Conservation (phyloP, 306 rosid species). For the Oemleria cerasiformis region DNA sequence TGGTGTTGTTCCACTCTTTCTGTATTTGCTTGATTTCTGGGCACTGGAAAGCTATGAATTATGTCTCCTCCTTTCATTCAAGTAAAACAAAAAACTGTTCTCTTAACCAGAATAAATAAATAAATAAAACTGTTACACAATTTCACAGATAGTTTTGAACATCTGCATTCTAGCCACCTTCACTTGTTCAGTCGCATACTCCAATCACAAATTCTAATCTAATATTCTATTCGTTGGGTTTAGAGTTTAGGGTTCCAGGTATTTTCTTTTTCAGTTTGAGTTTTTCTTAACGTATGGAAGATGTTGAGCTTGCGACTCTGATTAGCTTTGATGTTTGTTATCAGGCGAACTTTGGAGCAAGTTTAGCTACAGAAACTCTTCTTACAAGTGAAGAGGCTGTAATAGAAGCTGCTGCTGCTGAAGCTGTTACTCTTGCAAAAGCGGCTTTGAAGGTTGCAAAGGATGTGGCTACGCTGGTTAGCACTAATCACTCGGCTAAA, state of each 20-base stretch:
- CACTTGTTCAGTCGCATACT: background rate
- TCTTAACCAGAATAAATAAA: background rate
- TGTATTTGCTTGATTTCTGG: background rate
- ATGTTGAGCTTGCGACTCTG: constrained; percentile 14
- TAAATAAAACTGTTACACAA: background rate
- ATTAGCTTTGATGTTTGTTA: constrained; percentile 24
- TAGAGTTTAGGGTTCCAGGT: constrained; percentile 6
- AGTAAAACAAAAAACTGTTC: background rate
- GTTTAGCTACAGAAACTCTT: constrained; percentile 66
- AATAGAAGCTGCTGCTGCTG: constrained; percentile 86
- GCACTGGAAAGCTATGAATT: background rate
- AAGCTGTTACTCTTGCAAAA: constrained; percentile 89
- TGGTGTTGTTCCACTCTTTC: background rate
- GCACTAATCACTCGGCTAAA: constrained; percentile 32
- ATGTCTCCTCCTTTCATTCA: background rate
- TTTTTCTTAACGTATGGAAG: background rate
- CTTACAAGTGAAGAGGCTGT: constrained; percentile 78
- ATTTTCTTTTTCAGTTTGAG: background rate
- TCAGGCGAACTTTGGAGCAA: constrained; percentile 58
- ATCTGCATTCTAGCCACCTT: background rate
- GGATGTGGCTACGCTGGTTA: constrained; percentile 59
- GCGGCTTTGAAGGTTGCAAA: constrained; percentile 85
- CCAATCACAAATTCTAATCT: background rate
- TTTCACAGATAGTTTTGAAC: background rate
- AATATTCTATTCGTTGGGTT: background rate